Evolutionary conservation across 768 basidiomycete species (phyloP).

Genomic region (Mycena sanguinolenta): DNA sequence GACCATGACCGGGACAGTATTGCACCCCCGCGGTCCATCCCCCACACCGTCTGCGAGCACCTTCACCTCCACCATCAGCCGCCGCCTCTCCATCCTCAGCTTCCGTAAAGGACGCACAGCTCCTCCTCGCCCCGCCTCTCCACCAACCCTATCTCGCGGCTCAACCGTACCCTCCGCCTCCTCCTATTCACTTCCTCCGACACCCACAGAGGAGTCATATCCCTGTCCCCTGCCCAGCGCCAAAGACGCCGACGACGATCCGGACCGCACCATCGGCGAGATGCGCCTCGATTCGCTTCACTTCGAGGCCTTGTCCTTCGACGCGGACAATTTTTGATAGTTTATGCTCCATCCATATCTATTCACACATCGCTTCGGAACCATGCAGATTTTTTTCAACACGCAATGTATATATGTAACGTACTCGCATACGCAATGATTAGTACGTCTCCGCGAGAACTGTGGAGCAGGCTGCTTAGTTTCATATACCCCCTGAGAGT

Average conservation of each 20-base stretch:
- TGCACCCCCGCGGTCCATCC: slow-evolving; percentile 33
- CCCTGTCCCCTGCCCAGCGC: slow-evolving; percentile 31
- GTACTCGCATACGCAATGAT: slow-evolving; percentile 19
- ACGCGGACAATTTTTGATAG: slow-evolving; percentile 66
- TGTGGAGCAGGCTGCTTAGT: slow-evolving; percentile 16
- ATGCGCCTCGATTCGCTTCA: slow-evolving; percentile 81
- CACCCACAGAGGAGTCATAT: slow-evolving; percentile 46
- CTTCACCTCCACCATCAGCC: slow-evolving; percentile 41
- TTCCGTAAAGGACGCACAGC: slow-evolving; percentile 44
- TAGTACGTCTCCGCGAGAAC: slow-evolving; percentile 50
- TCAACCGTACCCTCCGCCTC: slow-evolving; percentile 43
- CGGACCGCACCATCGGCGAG: slow-evolving; percentile 46
- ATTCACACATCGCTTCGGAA: slow-evolving; percentile 23
- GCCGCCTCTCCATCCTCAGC: slow-evolving; percentile 52
- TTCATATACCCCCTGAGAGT: neutral
- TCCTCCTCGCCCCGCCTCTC: slow-evolving; percentile 23
- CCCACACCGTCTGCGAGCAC: slow-evolving; percentile 35
- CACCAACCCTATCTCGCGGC: slow-evolving; percentile 41
- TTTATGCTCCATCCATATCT: slow-evolving; percentile 14
- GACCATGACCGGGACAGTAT: slow-evolving; percentile 35
- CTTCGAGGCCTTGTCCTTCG: slow-evolving; percentile 79
- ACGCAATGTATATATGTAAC: slow-evolving; percentile 34
- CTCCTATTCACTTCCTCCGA: slow-evolving; percentile 51
- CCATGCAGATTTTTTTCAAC: slow-evolving; percentile 33
- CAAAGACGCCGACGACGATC: slow-evolving; percentile 40